A percentile compares a stretch with the other conserved stretches of the same genome.
Conservation (phyloP, 257 asterid genomes). For the Ballota nigra region DNA sequence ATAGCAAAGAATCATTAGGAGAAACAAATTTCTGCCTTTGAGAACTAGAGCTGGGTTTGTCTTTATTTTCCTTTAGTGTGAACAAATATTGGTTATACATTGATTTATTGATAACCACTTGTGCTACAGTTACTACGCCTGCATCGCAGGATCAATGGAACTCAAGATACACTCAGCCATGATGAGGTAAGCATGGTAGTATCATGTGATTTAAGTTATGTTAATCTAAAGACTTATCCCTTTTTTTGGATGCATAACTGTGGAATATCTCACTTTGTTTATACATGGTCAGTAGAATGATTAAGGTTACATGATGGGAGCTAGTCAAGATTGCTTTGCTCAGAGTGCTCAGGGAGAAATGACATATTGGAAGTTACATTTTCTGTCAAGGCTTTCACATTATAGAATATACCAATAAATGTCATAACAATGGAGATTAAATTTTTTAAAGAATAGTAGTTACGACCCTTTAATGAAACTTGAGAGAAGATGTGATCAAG, state of each 20-base stretch:
- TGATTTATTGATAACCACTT: conserved; percentile 7
- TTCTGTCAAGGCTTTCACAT: neutral
- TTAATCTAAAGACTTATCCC: conserved; percentile 12
- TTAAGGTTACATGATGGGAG: neutral
- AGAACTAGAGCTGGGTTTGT: conserved; percentile 1
- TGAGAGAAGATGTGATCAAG: conserved; percentile 14
- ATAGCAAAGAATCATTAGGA: neutral
- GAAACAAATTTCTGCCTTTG: neutral
- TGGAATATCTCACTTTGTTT: conserved; percentile 19
- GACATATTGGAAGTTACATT: neutral
- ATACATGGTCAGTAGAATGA: too few species aligned
- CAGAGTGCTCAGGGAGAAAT: neutral
- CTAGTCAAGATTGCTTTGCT: conserved; percentile 1
- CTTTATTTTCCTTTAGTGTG: neutral
- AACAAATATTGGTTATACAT: neutral
- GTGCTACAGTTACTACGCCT: conserved; percentile 75
- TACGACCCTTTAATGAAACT: neutral
- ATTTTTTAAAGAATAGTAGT: conserved; percentile 2
- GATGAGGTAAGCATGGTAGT: conserved; percentile 68
- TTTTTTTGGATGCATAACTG: conserved; percentile 18
- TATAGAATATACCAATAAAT: neutral
- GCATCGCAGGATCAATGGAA: conserved; percentile 78
- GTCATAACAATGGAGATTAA: neutral
- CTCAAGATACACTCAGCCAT: conserved; percentile 59
- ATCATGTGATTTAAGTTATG: conserved; percentile 13